Base-by-base conservation (phyloP, 1,284 basidiomycete species). In the Moesziomyces antarcticus region DNA sequence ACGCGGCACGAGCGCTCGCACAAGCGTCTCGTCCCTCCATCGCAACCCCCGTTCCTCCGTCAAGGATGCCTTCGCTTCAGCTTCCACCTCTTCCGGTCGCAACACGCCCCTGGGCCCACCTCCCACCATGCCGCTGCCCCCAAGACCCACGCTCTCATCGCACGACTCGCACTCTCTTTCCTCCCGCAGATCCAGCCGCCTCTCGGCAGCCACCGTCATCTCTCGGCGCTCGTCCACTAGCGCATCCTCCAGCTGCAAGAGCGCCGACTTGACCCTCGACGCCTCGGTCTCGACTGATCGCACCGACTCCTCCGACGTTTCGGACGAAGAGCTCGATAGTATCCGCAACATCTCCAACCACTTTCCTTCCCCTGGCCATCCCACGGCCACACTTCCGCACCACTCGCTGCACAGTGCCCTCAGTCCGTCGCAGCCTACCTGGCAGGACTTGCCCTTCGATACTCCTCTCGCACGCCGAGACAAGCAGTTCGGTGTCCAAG, bases 61-160 rank as follows among this genome's bases (percentile, higher is more conserved):
- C 48, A 59, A 55, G 20, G 52, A 55, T 20, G 13, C 13, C 13
- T 11, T n/a, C 18, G 4, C 16, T 6, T 6, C 42, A 45, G 40
- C 30, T 5, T 8, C 11, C 7, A 3, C 51, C 14, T 22, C 48
- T 33, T 46, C 24, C 22, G 24, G 24, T 5, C 13, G 43, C 14
- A 30, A 56, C 47, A 64, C 48, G 25, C 57, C 71, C 5, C 37
- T 51, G 7, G 52, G 65, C 11, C 71, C 71, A 37, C 71, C 71
- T 7, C 71, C 71, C 1, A 54, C 44, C 33, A 35, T 68, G 18
- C 71, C 71, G 1, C 56, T 73, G 3, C 71, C 71, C 1, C 71
- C 71, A 9, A 56, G 27, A 41, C 71, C 70, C 9, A 9, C 9
- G 1, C 24, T 45, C 3, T 48, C 60, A 6, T 51, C 56, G 21